Evolutionary conservation across 106 monocot species (phyloP).

Genomic region (Hemerocallis citrina): DNA sequence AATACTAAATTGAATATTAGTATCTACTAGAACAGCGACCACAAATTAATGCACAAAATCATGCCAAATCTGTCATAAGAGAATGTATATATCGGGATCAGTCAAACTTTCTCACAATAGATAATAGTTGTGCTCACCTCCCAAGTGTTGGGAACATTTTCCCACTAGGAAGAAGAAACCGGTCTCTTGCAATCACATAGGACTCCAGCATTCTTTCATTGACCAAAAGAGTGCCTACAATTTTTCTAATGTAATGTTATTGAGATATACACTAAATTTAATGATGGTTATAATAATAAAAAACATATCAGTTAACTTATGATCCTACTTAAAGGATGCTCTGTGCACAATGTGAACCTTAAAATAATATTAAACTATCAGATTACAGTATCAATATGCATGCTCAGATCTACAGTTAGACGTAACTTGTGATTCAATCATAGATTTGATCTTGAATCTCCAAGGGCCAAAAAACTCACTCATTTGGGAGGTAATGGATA

Average conservation of each 20-base stretch:
- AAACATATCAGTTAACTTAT: too few species aligned
- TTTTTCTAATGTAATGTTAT: background rate
- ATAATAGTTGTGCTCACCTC: constrained; percentile 50
- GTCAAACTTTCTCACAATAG: background rate
- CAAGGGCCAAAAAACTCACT: too few species aligned
- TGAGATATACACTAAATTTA: background rate
- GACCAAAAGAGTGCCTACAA: constrained; percentile 82
- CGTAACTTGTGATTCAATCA: too few species aligned
- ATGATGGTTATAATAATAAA: too few species aligned
- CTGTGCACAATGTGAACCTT: too few species aligned
- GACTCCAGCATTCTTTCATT: constrained; percentile 99
- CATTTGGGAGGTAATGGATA: too few species aligned
- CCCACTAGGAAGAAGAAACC: constrained; percentile 74
- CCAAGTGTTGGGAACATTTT: constrained; percentile 97
- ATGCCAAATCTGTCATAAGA: background rate
- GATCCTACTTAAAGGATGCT: too few species aligned
- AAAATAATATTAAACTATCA: too few species aligned
- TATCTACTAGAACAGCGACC: background rate
- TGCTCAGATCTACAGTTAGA: too few species aligned
- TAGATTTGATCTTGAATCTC: too few species aligned
- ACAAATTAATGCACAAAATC: background rate
- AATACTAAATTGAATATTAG: background rate
- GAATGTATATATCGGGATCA: background rate
- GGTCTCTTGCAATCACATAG: constrained; percentile 94
- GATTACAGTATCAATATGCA: too few species aligned